A percentile compares a stretch with the other conserved stretches of the same genome.
Conservation (phyloP, 108 stramenopile species). For the Parietichytrium sp. region DNA sequence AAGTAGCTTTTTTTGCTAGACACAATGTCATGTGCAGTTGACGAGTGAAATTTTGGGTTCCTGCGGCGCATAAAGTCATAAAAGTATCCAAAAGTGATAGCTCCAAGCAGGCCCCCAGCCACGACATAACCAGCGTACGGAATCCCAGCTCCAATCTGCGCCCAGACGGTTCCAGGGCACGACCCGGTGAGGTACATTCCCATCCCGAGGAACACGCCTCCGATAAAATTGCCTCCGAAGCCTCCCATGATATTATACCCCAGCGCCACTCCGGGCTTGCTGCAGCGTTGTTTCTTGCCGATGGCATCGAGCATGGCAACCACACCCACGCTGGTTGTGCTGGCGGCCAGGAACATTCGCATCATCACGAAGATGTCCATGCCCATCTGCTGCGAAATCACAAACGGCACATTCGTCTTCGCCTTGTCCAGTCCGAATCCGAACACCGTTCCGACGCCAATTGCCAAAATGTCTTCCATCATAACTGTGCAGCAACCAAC, state of each 20-base stretch:
- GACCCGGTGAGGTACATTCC: slow-evolving; percentile 28
- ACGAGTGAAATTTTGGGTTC: slow-evolving; percentile 25
- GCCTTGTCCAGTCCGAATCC: slow-evolving; percentile 30
- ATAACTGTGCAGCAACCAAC: neutral
- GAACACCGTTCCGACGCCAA: slow-evolving; percentile 16
- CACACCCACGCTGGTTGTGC: neutral
- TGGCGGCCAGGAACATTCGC: slow-evolving; percentile 37
- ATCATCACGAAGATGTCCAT: slow-evolving; percentile 19
- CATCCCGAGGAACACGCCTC: neutral
- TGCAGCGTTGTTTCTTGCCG: neutral
- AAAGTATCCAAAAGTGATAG: neutral
- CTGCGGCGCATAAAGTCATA: neutral
- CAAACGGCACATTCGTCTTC: neutral
- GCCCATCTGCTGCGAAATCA: slow-evolving; percentile 20
- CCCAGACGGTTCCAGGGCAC: slow-evolving; percentile 39
- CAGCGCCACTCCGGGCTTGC: neutral
- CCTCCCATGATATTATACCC: neutral
- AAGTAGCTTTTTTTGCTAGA: neutral
- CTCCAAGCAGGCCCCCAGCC: slow-evolving; percentile 15
- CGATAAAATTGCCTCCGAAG: neutral
- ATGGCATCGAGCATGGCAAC: neutral
- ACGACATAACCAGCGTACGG: neutral
- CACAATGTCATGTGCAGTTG: too few species aligned
- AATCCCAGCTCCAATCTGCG: slow-evolving; percentile 36
- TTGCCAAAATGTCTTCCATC: neutral